These are phyloP conservation scores for Talaromyces islandicus DNA, from an alignment of 2,329 filamentous ascomycete species.

Conservation along the genomic window DNA sequence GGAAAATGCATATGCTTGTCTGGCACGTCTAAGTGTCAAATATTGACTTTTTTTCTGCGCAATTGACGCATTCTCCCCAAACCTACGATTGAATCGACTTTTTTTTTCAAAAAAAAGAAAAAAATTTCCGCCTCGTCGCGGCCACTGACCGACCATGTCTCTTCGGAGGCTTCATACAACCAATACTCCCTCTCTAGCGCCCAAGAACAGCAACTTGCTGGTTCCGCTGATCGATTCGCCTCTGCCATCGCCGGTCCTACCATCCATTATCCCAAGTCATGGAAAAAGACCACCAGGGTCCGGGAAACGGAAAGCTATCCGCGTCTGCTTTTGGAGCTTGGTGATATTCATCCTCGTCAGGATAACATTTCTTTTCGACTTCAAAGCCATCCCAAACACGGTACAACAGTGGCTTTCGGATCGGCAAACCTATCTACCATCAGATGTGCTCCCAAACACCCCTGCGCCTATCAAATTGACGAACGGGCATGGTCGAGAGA, in stretches of 20 bases:
- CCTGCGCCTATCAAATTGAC: slow-evolving; percentile 57
- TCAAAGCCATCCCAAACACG: neutral
- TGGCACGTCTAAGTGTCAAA: neutral
- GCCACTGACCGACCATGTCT: slow-evolving; percentile 22
- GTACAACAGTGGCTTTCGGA: slow-evolving; percentile 18
- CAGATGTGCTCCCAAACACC: slow-evolving; percentile 61
- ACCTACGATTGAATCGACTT: neutral
- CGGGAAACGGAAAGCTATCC: slow-evolving; percentile 53
- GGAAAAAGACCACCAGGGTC: slow-evolving; percentile 56
- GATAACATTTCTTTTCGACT: neutral
- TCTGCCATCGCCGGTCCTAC: slow-evolving; percentile 64
- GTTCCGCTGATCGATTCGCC: slow-evolving; percentile 62
- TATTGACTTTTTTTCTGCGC: neutral
- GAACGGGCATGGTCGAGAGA: slow-evolving; percentile 49
- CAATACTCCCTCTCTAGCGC: slow-evolving; percentile 12
- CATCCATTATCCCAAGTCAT: slow-evolving; percentile 59
- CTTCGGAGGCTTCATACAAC: slow-evolving; percentile 16
- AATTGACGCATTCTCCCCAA: neutral
- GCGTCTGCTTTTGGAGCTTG: slow-evolving; percentile 50
- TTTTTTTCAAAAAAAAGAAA: too few species aligned
- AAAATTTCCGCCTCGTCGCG: slow-evolving; percentile 23
- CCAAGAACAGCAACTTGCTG: slow-evolving; percentile 26
- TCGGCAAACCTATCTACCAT: slow-evolving; percentile 29
- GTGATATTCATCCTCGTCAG: slow-evolving; percentile 45
- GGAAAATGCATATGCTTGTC: neutral